phyloP scores from a whole-genome alignment of 768 basidiomycete genomes.

The Rhizopogon salebrosus region DNA sequence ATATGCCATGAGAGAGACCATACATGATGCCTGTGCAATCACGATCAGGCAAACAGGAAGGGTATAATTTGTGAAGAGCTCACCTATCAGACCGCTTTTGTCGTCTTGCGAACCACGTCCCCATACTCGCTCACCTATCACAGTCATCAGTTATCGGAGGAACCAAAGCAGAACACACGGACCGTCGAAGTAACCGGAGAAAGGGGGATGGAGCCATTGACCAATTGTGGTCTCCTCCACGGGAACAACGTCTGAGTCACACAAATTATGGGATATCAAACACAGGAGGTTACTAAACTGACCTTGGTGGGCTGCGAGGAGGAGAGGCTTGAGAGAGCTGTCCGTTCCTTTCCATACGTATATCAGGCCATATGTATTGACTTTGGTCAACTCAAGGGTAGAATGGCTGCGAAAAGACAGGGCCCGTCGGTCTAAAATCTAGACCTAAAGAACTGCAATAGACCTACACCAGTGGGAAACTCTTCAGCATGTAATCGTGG shows the following conservation, averaged over 20 bases:
- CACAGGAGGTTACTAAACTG: not conserved
- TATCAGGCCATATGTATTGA: constrained; percentile 60
- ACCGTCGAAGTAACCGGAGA: constrained; percentile 60
- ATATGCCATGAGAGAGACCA: not conserved
- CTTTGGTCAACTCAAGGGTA: constrained; percentile 45
- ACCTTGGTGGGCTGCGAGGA: constrained; percentile 55
- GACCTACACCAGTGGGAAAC: constrained; percentile 61
- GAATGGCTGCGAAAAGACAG: constrained; percentile 34
- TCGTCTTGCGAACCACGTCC: constrained; percentile 47
- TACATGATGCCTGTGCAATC: constrained; percentile 42
- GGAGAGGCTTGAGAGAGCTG: constrained; percentile 48
- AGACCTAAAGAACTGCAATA: not conserved
- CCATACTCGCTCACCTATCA: constrained; percentile 37
- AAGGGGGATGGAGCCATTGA: constrained; percentile 59
- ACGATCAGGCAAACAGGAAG: not conserved
- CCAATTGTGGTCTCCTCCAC: constrained; percentile 51
- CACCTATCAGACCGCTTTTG: constrained; percentile 62
- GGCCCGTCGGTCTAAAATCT: not conserved
- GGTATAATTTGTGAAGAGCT: not conserved
- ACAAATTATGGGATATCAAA: not conserved
- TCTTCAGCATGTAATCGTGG: constrained; percentile 46
- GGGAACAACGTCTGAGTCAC: constrained; percentile 56
- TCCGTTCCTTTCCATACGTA: constrained; percentile 52
- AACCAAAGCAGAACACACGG: not conserved
- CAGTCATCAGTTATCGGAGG: not conserved